Conservation (phyloP, 148 eudicot genomes). For the Drosera capensis region DNA sequence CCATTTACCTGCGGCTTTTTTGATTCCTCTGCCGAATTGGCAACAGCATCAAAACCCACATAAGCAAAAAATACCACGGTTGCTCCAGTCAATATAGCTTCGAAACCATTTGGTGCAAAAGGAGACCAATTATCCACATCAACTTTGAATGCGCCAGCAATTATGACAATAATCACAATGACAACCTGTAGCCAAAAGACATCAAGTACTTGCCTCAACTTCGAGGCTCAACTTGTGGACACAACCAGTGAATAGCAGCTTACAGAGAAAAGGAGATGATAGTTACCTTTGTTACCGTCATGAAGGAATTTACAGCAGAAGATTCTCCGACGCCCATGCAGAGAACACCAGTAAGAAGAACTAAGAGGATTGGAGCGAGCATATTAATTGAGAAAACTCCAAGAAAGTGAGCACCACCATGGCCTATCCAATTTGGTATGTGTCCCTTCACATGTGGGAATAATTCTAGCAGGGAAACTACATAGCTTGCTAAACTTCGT, state of each 20-base stretch:
- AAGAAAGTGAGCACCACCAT: constrained; percentile 44
- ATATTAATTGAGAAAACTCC: constrained; percentile 54
- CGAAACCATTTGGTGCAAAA: constrained; percentile 72
- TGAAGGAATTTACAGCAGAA: constrained; percentile 59
- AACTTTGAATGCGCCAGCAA: constrained; percentile 70
- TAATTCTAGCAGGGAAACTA: constrained; percentile 54
- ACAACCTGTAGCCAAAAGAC: constrained; percentile 37
- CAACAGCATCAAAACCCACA: constrained; percentile 99
- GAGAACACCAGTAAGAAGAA: constrained; percentile 50
- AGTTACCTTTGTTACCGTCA: constrained; percentile 76
- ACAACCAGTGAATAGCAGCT: background rate
- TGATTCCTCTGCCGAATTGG: constrained; percentile 97
- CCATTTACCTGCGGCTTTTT: constrained; percentile 69
- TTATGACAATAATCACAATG: constrained; percentile 66
- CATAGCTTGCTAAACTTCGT: constrained; percentile 78
- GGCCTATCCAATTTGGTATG: constrained; percentile 85
- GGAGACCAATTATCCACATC: constrained; percentile 94
- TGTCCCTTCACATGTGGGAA: constrained; percentile 48
- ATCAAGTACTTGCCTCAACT: background rate
- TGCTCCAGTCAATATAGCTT: constrained; percentile 78
- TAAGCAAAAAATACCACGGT: constrained; percentile 94
- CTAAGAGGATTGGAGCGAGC: constrained; percentile 68
- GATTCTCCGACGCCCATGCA: constrained; percentile 93
- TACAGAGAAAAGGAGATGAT: constrained; percentile 3
- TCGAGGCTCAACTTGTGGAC: background rate